Base-by-base conservation (phyloP, 495 filamentous ascomycete species). In the Penicillium pancosmium region DNA sequence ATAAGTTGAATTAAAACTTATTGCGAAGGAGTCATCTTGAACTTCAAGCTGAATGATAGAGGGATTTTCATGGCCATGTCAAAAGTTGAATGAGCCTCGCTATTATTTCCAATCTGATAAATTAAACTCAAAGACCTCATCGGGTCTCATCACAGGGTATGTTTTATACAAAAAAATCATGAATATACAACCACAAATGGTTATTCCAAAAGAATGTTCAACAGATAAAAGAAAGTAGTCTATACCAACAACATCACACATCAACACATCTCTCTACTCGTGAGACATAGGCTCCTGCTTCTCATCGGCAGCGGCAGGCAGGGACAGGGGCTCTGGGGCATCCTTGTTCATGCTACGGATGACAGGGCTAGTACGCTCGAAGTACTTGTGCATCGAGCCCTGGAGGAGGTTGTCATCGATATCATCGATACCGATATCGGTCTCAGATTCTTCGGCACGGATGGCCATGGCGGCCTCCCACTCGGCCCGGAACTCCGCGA, bases 401-500 rank as follows among this genome's bases (percentile, higher is more conserved):
- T 69, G 60, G 21, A 77, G 57, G 40, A 80, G 67, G 40, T 49
- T 64, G 0, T 74, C 72, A n/a, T 77, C 73, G 23, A 67, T 66
- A 21, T 75, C 72, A 33, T 64, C 57, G 6, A 57, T 36, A n/a
- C 69, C 62, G 15, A 66, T 27, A 6, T 16, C 9, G 23, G 43
- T 31, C 23, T n/a, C 54, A 34, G 64, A 70, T 63, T 82, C 79
- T 72, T 85, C 84, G 51, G 67, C 59, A 13, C 47, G 67, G 61
- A 34, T 27, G 31, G 75, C 73, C 69, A 86, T 80, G 43, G 69
- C 76, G 11, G 67, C 64, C 60, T 84, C 82, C 87, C 87, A 90
- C 50, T 88, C 86, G 5, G 68, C 70, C 50, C 86, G 82, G 81
- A 91, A 87, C 64, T 94, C 91, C 56, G 86, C 80, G 36, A 94